phyloP scores from a whole-genome alignment of 306 rosid genomes.

The Prunus mume region DNA sequence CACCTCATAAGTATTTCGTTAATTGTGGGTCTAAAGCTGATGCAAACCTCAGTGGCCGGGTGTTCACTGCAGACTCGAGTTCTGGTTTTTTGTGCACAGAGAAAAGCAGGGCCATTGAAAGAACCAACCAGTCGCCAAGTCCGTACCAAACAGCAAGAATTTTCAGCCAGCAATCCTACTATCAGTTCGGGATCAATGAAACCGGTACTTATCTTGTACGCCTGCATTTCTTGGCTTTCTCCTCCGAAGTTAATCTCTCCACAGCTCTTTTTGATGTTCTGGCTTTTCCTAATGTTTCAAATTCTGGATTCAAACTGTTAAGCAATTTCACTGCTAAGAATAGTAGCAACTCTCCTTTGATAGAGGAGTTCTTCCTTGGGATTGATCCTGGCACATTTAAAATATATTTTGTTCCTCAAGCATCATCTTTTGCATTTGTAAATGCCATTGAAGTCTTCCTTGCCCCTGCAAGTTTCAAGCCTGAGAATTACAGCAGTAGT shows the following conservation, averaged over 20 bases:
- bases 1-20: constrained; percentile 26
- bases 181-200: not conserved
- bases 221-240: constrained; percentile 50
- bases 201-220: constrained; percentile 37
- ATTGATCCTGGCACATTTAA: constrained; percentile 2
- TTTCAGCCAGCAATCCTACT: not conserved
- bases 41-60: accelerated
- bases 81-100: not conserved
- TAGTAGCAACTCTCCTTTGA: not conserved
- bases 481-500: not conserved
- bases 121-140: not conserved
- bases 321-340: constrained; percentile 25
- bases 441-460: constrained; percentile 55
- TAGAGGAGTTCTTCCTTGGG: constrained; percentile 32
- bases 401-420: constrained; percentile 27
- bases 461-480: constrained; percentile 18
- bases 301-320: constrained; percentile 30
- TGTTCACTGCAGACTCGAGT: constrained; percentile 18
- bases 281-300: constrained; percentile 23
- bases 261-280: constrained; percentile 43
- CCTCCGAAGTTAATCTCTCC: constrained; percentile 10
- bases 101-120: not conserved
- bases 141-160: constrained; percentile 37
- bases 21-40: constrained; percentile 35
- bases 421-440: constrained; percentile 42